Evolutionary conservation across 2,329 filamentous ascomycete genomes (phyloP), one percentile per base, ranked within the genome.

Genomic region (Dryadomyces quercus-mongolicae): DNA sequence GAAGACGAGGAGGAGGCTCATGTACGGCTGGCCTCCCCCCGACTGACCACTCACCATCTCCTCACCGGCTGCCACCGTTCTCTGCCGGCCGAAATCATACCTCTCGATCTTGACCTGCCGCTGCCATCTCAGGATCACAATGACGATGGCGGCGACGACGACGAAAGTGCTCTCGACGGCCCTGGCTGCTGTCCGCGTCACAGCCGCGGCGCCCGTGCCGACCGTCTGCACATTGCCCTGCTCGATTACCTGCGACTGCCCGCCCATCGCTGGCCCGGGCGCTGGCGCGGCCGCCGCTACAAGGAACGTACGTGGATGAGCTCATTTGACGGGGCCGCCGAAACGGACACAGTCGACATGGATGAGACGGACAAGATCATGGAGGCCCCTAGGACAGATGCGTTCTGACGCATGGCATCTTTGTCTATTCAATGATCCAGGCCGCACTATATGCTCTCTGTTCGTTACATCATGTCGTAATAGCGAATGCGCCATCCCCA

Each of bases 271-370:
- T 25, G 45, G 54, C 50, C 46, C 2, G 38, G 36, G 5, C 45
- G 40, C 38, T 49, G 42, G 45, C 54, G 50, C 3, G 49, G 50
- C 13, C 54, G 50, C 1, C 36, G 46, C 2, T 20, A 36, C 47
- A 38, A 34, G 21, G 51, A 48, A 15, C 54, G 54, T 20, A n/a
- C 21, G n/a, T 56, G 54, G 31, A 51, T 53, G 51, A 56, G 54
- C 43, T 53, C 54, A 20, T 40, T 53, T 50, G 54, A 53, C 40
- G 54, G 54, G 10, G 15, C 54, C 7, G 51, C 12, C 2, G 40
- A 25, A 7, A 8, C 15, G 2, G 15, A 10, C 12, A 10, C 16
- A 16, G 42, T 16, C 8, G 42, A 44, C 5, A 10, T 16, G 34
- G 42, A 31, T 20, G 22, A 25, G 18, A 20, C 6, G 16, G 34